A percentile compares a stretch with the other conserved stretches of the same genome.
phyloP scores from a whole-genome alignment of 225 moss, liverwort and hornwort species.

The Bryum argenteum region DNA sequence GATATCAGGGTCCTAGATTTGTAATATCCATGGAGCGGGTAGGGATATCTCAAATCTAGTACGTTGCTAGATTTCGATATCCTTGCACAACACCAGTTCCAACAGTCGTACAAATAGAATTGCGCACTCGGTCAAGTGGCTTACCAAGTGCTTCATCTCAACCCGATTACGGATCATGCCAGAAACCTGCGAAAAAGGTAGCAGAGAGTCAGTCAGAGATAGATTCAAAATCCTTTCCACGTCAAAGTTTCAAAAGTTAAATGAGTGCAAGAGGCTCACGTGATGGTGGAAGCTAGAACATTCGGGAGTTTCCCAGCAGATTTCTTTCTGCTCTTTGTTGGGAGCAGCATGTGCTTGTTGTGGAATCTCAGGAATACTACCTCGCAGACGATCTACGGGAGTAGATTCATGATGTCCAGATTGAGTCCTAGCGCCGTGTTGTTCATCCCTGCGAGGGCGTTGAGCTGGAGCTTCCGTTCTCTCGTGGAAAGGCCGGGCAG shows the following conservation, averaged over 20 bases:
- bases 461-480: slow-evolving; percentile 22
- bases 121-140: neutral
- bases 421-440: slow-evolving; percentile 19
- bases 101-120: neutral
- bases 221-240: neutral
- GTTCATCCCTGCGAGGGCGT: slow-evolving; percentile 18
- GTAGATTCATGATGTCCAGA: slow-evolving; percentile 23
- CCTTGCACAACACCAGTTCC: no score
- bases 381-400: slow-evolving; percentile 15
- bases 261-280: slow-evolving; percentile 24
- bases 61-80: no score
- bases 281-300: slow-evolving; percentile 54
- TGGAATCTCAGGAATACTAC: slow-evolving; percentile 16
- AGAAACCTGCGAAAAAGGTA: slow-evolving; percentile 41
- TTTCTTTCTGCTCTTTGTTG: slow-evolving; percentile 26
- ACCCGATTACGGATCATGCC: slow-evolving; percentile 44
- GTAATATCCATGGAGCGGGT: no score
- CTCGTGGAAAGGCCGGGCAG: neutral
- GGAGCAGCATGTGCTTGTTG: slow-evolving; percentile 25
- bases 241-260: neutral
- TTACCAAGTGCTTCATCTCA: slow-evolving; percentile 46
- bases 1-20: no score
- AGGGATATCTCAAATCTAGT: no score
- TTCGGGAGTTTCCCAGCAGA: slow-evolving; percentile 58
- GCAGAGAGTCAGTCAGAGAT: neutral